phyloP scores from a whole-genome alignment of 2,329 filamentous ascomycete species.

The Talaromyces sp. region DNA sequence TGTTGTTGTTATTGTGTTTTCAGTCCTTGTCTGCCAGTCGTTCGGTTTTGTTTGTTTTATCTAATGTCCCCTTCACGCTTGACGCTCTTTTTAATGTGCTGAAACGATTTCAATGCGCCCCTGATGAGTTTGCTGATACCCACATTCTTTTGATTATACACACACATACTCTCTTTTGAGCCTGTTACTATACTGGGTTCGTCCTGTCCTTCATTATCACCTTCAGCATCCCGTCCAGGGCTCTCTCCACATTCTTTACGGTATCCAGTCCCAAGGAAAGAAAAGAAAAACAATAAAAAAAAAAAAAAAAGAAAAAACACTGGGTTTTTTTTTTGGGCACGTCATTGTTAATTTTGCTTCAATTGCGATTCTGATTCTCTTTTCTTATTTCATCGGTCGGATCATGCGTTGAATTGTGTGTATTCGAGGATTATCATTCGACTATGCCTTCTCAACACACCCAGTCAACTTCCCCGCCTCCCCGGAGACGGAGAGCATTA shows the following conservation, averaged over 20 bases:
- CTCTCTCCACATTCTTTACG: conserved; percentile 19
- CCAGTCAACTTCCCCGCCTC: conserved; percentile 30
- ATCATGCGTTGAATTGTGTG: conserved; percentile 4
- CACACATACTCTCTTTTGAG: conserved; percentile 29
- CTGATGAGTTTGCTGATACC: conserved; percentile 4
- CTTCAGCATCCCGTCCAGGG: too few species aligned
- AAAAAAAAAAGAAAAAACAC: too few species aligned
- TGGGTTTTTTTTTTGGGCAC: neutral
- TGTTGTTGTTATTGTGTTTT: conserved; percentile 18
- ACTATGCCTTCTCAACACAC: conserved; percentile 37
- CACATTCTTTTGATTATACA: conserved; percentile 30
- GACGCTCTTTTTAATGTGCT: conserved; percentile 37
- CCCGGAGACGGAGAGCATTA: conserved; percentile 46
- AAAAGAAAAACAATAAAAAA: too few species aligned
- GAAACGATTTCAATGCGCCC: conserved; percentile 16
- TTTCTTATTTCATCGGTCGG: neutral
- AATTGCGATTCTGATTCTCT: neutral
- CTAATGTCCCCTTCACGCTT: conserved; percentile 26
- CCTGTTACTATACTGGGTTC: conserved; percentile 8
- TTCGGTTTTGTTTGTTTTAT: conserved; percentile 26
- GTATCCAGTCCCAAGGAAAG: neutral
- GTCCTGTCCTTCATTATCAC: conserved; percentile 25
- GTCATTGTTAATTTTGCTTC: neutral
- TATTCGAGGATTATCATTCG: conserved; percentile 32
- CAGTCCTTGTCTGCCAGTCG: conserved; percentile 33